A percentile compares a stretch with the other conserved stretches of the same genome.
Evolutionary conservation across 2,329 filamentous ascomycete species (phyloP).

Genomic region (Colletotrichum sp.): DNA sequence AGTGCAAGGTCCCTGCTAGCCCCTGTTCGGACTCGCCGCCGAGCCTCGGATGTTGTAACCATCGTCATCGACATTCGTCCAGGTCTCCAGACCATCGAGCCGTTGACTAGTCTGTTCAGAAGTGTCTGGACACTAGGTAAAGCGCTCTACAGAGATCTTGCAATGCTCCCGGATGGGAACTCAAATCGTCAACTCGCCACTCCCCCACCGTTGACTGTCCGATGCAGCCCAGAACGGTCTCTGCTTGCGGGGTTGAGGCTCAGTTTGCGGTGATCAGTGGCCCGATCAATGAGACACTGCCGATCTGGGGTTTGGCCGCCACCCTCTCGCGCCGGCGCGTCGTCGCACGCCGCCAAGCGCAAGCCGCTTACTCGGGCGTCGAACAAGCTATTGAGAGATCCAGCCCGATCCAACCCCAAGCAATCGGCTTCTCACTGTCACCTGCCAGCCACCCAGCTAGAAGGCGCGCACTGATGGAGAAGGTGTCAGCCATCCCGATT

Average conservation of each 20-base stretch:
- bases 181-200: background rate
- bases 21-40: slow-evolving; percentile 11
- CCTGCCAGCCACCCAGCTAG: background rate
- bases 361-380: background rate
- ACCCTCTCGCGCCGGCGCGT: background rate
- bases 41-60: background rate
- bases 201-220: background rate
- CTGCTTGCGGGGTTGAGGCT: background rate
- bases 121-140: background rate
- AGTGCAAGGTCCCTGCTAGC: background rate
- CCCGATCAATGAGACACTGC: background rate
- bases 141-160: background rate
- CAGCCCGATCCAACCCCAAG: background rate
- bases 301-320: slow-evolving; percentile 6
- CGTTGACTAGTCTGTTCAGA: background rate
- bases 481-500: slow-evolving; percentile 14
- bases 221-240: background rate
- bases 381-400: background rate
- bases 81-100: background rate
- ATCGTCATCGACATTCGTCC: background rate
- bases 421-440: background rate
- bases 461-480: background rate
- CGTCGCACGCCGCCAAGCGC: background rate
- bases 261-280: background rate
- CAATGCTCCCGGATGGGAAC: background rate